phyloP scores from a whole-genome alignment of 495 filamentous ascomycete genomes.

The Elasticomyces elasticus region DNA sequence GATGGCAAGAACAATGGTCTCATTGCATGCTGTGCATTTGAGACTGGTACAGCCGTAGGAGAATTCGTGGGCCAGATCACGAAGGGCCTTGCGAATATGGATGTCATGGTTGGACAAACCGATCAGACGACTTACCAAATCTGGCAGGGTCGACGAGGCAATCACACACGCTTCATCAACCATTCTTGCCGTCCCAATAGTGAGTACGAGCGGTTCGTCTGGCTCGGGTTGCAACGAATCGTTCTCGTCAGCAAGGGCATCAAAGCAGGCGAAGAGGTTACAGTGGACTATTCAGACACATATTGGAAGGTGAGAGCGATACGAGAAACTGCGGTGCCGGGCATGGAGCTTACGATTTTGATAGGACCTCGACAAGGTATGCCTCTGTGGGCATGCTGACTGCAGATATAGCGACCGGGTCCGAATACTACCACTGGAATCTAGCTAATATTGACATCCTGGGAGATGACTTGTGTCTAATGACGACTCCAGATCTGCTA shows the following conservation, averaged over 20 bases:
- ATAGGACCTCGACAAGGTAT: constrained; percentile 31
- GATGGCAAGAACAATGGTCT: constrained; percentile 28
- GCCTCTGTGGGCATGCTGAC: constrained; percentile 32
- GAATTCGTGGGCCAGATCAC: constrained; percentile 31
- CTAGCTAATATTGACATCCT: neutral
- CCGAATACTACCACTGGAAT: neutral
- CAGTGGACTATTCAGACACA: constrained; percentile 37
- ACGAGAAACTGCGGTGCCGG: neutral
- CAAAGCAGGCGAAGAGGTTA: constrained; percentile 33
- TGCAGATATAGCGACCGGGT: constrained; percentile 29
- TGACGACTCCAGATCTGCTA: neutral
- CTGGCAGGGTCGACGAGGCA: constrained; percentile 32
- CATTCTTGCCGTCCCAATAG: constrained; percentile 35
- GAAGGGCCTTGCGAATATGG: constrained; percentile 24
- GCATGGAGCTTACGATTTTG: neutral
- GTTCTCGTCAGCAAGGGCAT: constrained; percentile 36
- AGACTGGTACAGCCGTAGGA: constrained; percentile 24
- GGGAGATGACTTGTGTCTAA: neutral
- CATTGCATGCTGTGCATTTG: constrained; percentile 22
- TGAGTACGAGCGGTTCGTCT: constrained; percentile 36
- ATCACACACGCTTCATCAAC: constrained; percentile 39
- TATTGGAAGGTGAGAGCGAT: constrained; percentile 33
- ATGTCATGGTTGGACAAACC: constrained; percentile 33
- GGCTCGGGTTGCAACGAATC: constrained; percentile 35
- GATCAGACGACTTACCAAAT: constrained; percentile 27